phyloP scores from a whole-genome alignment of 148 eudicot genomes.

The Rhododendron griersonianum region DNA sequence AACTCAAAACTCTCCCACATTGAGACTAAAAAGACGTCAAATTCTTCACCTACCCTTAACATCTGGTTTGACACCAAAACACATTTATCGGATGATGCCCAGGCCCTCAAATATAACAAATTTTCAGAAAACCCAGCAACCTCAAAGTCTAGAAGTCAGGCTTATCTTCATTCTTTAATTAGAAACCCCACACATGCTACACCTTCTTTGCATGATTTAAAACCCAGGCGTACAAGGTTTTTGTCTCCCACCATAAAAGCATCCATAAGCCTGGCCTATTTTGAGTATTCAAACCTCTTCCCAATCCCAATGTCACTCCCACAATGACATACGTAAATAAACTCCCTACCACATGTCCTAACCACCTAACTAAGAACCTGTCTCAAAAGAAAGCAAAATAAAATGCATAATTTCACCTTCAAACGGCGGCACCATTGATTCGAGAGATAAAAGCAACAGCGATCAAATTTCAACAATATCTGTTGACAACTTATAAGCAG shows the following conservation, averaged over 20 bases:
- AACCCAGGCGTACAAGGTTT: not conserved
- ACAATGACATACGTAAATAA: not conserved
- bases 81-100: not conserved
- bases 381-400: not conserved
- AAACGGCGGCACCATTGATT: not conserved
- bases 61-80: not conserved
- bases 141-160: not conserved
- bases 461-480: not conserved
- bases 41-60: not conserved
- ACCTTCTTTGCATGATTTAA: not conserved
- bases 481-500: not conserved
- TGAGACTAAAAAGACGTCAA: not conserved
- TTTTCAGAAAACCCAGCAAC: slow-evolving; percentile 1
- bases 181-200: not conserved
- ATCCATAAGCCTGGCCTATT: not conserved
- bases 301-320: not conserved
- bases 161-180: not conserved
- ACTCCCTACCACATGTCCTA: not conserved
- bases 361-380: not conserved
- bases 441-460: not conserved
- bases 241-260: not conserved
- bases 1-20: not conserved
- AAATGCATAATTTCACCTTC: not conserved
- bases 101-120: not conserved
- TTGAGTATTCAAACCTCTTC: not conserved